Evolutionary conservation across 176 grass and related monocot genomes (phyloP).

Genomic region (Bromus sterilis): DNA sequence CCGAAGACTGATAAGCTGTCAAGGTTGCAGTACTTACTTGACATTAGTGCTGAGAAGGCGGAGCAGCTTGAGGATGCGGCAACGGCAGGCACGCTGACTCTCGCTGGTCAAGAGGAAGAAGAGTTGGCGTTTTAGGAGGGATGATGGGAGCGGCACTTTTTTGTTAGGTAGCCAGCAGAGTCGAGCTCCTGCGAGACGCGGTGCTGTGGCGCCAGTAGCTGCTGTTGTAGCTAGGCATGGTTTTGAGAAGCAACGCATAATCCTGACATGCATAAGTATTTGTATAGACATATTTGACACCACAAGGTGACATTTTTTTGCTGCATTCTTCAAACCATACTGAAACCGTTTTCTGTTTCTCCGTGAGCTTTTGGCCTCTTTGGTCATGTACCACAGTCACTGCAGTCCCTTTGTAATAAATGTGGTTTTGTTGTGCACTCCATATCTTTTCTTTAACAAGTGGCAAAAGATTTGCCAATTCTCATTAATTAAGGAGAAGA

Average conservation of each 20-base stretch:
- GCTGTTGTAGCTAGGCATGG: conserved; percentile 29
- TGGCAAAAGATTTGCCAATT: too few relatives aligned
- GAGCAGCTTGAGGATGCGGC: conserved; percentile 51
- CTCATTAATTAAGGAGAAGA: too few relatives aligned
- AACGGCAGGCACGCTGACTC: conserved; percentile 40
- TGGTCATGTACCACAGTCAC: conserved; percentile 2
- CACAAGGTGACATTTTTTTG: conserved; percentile 11
- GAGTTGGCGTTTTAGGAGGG: conserved; percentile 63
- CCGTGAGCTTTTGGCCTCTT: background rate
- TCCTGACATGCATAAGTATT: conserved; percentile 25
- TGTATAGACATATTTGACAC: conserved; percentile 39
- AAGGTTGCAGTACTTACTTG: conserved; percentile 66
- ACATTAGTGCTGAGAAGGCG: conserved; percentile 61
- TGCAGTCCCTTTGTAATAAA: background rate
- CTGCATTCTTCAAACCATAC: conserved; percentile 23
- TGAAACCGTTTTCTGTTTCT: background rate
- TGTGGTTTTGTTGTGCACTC: background rate
- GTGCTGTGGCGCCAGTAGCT: conserved; percentile 27
- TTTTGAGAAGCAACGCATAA: conserved; percentile 14
- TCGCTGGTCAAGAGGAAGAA: conserved; percentile 53
- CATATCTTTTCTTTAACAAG: too few relatives aligned
- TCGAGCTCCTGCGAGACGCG: conserved; percentile 25
- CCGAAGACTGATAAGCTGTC: conserved; percentile 72
- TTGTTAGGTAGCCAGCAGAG: conserved; percentile 63
- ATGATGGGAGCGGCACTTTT: background rate